These are phyloP conservation scores for Microdochium nivale DNA, from an alignment of 2,329 filamentous ascomycete genomes.

Conservation along the genomic window DNA sequence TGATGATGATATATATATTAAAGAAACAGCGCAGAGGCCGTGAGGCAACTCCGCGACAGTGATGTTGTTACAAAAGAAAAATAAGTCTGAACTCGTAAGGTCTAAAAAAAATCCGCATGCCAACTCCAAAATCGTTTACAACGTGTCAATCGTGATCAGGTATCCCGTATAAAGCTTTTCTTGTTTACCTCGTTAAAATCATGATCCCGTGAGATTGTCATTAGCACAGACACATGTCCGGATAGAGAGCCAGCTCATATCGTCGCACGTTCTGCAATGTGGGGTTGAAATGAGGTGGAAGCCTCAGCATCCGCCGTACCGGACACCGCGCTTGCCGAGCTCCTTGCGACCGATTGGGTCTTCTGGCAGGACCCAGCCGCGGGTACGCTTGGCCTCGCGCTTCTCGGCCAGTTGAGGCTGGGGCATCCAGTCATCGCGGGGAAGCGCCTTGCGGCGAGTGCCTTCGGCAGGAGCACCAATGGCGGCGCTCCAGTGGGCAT, in stretches of 20 bases:
- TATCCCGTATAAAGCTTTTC: neutral
- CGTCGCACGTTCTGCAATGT: neutral
- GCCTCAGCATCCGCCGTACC: slow-evolving; percentile 37
- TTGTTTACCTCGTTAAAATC: neutral
- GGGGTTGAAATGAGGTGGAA: neutral
- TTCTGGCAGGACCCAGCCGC: slow-evolving; percentile 71
- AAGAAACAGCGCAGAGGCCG: too few relatives aligned
- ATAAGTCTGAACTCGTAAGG: too few relatives aligned
- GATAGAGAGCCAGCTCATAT: neutral
- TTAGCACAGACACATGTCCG: neutral
- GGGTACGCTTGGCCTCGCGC: slow-evolving; percentile 62
- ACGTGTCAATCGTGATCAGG: neutral
- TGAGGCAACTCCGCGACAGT: too few relatives aligned
- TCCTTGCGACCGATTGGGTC: slow-evolving; percentile 66
- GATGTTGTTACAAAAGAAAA: too few relatives aligned
- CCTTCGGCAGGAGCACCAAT: slow-evolving; percentile 69
- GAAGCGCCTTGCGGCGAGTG: slow-evolving; percentile 59
- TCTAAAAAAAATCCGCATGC: too few relatives aligned
- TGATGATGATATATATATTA: too few relatives aligned
- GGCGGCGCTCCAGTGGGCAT: slow-evolving; percentile 58
- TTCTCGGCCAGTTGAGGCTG: slow-evolving; percentile 66
- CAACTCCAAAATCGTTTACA: neutral
- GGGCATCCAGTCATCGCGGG: slow-evolving; percentile 70
- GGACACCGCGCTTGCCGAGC: slow-evolving; percentile 56
- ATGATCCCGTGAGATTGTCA: neutral